A percentile compares a stretch with the other conserved stretches of the same genome.
These are phyloP conservation scores for Brassica carinata DNA, from an alignment of 345 rosid genomes.

Conservation along the genomic window DNA sequence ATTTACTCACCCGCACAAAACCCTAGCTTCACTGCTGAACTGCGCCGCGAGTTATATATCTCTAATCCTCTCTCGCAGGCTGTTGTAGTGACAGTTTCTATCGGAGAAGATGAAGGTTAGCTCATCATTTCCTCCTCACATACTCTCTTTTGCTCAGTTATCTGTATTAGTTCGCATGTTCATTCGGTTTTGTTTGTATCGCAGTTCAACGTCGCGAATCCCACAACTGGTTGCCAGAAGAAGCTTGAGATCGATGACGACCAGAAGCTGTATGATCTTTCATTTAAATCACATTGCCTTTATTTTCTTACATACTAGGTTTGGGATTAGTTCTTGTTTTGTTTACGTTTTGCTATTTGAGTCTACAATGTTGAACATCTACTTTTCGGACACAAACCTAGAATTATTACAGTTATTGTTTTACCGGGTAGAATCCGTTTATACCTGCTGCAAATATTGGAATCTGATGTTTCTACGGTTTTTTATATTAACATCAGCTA, in stretches of 20 bases:
- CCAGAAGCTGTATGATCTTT: constrained; percentile 48
- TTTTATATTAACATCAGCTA: neutral
- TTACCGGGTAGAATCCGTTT: neutral
- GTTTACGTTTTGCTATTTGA: neutral
- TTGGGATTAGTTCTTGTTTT: neutral
- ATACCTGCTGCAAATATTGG: neutral
- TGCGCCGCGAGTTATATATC: constrained; percentile 16
- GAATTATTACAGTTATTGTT: neutral
- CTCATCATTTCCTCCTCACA: neutral
- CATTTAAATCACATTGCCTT: neutral
- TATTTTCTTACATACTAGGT: neutral
- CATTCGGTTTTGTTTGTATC: neutral
- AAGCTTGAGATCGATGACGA: constrained; percentile 62
- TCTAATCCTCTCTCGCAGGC: neutral
- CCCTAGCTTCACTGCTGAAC: constrained; percentile 22
- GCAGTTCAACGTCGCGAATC: constrained; percentile 58
- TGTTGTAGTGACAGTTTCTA: constrained; percentile 11
- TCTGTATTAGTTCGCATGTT: neutral
- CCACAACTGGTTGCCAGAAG: constrained; percentile 61
- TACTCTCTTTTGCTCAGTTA: neutral
- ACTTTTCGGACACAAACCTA: neutral
- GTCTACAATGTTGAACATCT: neutral
- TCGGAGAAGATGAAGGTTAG: constrained; percentile 39
- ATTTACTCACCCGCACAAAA: neutral
- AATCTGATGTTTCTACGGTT: neutral